phyloP scores from a whole-genome alignment of 2,329 filamentous ascomycete genomes.

The Venturia asperata region DNA sequence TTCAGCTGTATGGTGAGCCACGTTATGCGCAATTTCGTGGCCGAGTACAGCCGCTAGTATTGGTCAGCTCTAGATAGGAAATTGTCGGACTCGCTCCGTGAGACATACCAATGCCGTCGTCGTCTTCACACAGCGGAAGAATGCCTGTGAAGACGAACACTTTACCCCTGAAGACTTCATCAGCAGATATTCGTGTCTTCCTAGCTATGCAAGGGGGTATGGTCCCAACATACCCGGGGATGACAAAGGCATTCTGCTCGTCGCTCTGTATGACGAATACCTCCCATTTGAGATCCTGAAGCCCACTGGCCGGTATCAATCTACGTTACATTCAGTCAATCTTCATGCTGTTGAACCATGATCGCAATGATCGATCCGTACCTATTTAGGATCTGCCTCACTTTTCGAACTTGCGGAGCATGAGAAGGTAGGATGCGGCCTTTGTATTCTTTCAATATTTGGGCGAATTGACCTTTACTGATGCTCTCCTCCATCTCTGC shows the following conservation, averaged over 20 bases:
- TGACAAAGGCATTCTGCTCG: slow-evolving; percentile 66
- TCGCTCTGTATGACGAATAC: slow-evolving; percentile 66
- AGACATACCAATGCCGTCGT: slow-evolving; percentile 50
- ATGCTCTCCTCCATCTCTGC: slow-evolving; percentile 49
- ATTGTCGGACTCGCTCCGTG: not conserved
- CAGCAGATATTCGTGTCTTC: slow-evolving; percentile 14
- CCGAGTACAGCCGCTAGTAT: slow-evolving; percentile 59
- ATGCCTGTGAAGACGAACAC: slow-evolving; percentile 75
- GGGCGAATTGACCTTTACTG: slow-evolving; percentile 26
- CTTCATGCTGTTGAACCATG: slow-evolving; percentile 38
- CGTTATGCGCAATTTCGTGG: slow-evolving; percentile 73
- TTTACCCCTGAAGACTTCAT: slow-evolving; percentile 49
- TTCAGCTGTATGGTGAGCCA: slow-evolving; percentile 63
- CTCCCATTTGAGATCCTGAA: slow-evolving; percentile 57
- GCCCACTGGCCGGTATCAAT: slow-evolving; percentile 60
- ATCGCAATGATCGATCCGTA: not conserved
- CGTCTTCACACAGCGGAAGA: slow-evolving; percentile 56
- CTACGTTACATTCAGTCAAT: slow-evolving; percentile 56
- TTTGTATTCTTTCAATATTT: slow-evolving; percentile 15
- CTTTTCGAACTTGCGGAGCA: slow-evolving; percentile 7
- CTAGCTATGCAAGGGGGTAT: not conserved
- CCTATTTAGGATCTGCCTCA: slow-evolving; percentile 47
- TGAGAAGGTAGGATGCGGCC: slow-evolving; percentile 5
- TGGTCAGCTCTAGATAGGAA: not conserved
- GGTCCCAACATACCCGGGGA: slow-evolving; percentile 48